Evolutionary conservation across 1,139 yeast species (phyloP).

Genomic region (Nakaseomyces glabratus): DNA sequence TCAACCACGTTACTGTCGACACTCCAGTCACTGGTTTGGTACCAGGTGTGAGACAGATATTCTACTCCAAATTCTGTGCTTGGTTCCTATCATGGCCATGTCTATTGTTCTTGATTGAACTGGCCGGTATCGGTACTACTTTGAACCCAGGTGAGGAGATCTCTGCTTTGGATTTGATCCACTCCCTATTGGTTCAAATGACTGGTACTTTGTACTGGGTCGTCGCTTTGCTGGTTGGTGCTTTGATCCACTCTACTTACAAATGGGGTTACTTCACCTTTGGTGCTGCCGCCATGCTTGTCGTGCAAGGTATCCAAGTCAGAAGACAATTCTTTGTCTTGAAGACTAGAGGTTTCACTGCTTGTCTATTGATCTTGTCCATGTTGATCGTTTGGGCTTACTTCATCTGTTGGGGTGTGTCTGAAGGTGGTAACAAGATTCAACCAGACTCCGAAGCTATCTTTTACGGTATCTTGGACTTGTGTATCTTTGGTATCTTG

Average conservation of each 20-base stretch:
- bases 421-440: conserved; percentile 61
- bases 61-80: conserved; percentile 52
- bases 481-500: conserved; percentile 38
- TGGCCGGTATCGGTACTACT: conserved; percentile 14
- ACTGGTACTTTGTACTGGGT: conserved; percentile 35
- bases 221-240: conserved; percentile 43
- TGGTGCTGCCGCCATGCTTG: conserved; percentile 34
- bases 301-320: conserved; percentile 33
- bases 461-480: conserved; percentile 54
- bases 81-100: conserved; percentile 47
- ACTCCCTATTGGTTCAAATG: conserved; percentile 28
- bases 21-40: conserved; percentile 13
- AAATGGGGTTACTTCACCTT: conserved; percentile 50
- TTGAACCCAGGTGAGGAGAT: conserved; percentile 9
- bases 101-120: conserved; percentile 23
- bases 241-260: conserved; percentile 40
- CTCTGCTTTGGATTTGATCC: conserved; percentile 19
- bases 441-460: conserved; percentile 61
- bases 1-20: conserved; percentile 36
- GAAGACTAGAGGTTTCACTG: conserved; percentile 15
- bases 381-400: conserved; percentile 37
- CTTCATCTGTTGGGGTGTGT: conserved; percentile 52
- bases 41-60: conserved; percentile 46
- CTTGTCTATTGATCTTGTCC: conserved; percentile 11
- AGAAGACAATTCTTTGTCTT: conserved; percentile 16